Conservation (phyloP, 2,329 filamentous ascomycete genomes). For the Xylaria arbuscula region DNA sequence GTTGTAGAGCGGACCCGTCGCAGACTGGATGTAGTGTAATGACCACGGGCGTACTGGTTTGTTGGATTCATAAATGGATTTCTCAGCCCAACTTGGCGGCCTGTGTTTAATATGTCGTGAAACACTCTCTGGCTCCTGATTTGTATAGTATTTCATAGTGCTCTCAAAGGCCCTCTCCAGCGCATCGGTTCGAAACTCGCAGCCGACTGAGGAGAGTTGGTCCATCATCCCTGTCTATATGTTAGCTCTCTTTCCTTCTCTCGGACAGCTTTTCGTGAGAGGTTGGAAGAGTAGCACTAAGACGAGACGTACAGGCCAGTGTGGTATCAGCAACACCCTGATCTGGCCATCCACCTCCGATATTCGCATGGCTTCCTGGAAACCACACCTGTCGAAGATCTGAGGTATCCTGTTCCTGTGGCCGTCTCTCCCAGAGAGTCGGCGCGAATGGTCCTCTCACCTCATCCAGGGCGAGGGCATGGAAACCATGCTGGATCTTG, state of each 20-base stretch:
- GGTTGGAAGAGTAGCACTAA: not conserved
- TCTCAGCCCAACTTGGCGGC: constrained; percentile 56
- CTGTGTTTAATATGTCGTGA: constrained; percentile 14
- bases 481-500: constrained; percentile 67
- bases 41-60: constrained; percentile 61
- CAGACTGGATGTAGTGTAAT: constrained; percentile 58
- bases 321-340: constrained; percentile 56
- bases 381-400: constrained; percentile 71
- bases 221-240: constrained; percentile 66
- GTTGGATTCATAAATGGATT: constrained; percentile 60
- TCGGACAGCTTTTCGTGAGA: too few relatives aligned
- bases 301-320: constrained; percentile 49
- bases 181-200: constrained; percentile 57
- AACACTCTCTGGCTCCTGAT: constrained; percentile 43
- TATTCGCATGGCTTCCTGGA: constrained; percentile 76
- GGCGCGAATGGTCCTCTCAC: constrained; percentile 65
- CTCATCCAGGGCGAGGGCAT: constrained; percentile 69
- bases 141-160: constrained; percentile 56
- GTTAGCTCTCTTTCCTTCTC: constrained; percentile 14
- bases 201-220: constrained; percentile 62
- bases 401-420: constrained; percentile 53
- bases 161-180: constrained; percentile 48
- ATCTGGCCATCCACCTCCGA: constrained; percentile 74
- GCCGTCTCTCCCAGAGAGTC: constrained; percentile 63
- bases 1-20: constrained; percentile 56